A percentile compares a stretch with the other conserved stretches of the same genome.
Conservation (phyloP, 768 basidiomycete genomes). For the Suillus placidus region DNA sequence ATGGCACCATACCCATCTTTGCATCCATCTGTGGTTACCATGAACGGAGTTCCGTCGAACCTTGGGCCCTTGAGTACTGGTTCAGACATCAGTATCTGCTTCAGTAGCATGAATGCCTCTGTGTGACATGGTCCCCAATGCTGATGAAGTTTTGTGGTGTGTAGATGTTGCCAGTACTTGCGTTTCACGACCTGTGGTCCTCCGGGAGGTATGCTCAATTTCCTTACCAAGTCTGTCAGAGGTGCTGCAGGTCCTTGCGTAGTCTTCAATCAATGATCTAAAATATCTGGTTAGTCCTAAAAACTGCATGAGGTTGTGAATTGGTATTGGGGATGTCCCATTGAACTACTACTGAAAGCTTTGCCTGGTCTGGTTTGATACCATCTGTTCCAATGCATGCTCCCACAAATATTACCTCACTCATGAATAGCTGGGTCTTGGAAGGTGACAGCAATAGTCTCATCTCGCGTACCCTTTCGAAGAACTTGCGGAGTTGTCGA, state of each 20-base stretch:
- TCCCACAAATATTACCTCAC: constrained; percentile 38
- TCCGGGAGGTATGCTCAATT: neutral
- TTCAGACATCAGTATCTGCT: constrained; percentile 31
- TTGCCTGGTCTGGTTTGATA: constrained; percentile 38
- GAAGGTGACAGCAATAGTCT: neutral
- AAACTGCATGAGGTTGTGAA: constrained; percentile 35
- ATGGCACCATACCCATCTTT: constrained; percentile 13
- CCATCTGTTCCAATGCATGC: constrained; percentile 35
- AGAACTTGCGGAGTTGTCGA: too few relatives aligned
- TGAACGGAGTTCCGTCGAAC: constrained; percentile 38
- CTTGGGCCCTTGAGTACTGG: constrained; percentile 35
- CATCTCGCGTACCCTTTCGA: too few relatives aligned
- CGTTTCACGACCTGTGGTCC: neutral
- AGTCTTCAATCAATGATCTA: constrained; percentile 36
- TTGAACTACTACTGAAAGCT: constrained; percentile 41
- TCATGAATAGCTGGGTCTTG: neutral
- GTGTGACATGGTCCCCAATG: constrained; percentile 14
- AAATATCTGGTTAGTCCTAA: constrained; percentile 41
- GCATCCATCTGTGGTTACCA: constrained; percentile 38
- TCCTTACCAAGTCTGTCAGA: constrained; percentile 29
- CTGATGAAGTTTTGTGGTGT: too few relatives aligned
- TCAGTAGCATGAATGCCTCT: constrained; percentile 31
- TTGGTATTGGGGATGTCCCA: constrained; percentile 35
- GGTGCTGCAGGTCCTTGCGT: constrained; percentile 36
- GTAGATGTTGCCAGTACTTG: neutral